Evolutionary conservation across 495 filamentous ascomycete species (phyloP), one percentile per base, ranked within the genome.

Genomic region (Aspergillus homomorphus): DNA sequence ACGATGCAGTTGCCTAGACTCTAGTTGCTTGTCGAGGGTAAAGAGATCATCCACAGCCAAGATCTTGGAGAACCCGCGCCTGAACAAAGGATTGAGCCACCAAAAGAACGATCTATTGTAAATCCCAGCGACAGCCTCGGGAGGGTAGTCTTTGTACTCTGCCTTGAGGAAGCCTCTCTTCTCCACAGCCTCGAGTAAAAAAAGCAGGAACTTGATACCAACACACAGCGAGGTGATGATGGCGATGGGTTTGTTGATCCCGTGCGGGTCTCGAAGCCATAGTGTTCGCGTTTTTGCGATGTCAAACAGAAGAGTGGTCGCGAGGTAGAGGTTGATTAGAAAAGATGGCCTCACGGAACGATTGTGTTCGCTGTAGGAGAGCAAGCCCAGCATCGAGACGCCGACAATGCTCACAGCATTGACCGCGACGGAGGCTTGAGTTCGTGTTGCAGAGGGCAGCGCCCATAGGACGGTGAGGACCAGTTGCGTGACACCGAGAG

Each of bases 251-350:
- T 59, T 63, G 54, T 71, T 75, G 69, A 54, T 64, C 41, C 18
- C 19, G 20, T 67, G 71, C 49, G 56, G 41, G 1, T 70, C 73
- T n/a, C 75, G 69, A 6, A 88, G 72, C 78, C 81, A 89, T 19
- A 85, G 66, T 0, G 84, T 89, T 43, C 87, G 70, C 12, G 73
- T 67, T 45, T 76, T 79, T 0, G 80, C 77, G 30, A 75, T 66
- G 63, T 88, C 85, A 19, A 89, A 79, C 10, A 88, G 65, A n/a
- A 84, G 50, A 0, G 82, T 82, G 58, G 84, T 60, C 45, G 85
- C 73, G 0, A 91, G 73, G 64, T 87, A 91, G 8, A 75, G 56
- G 52, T 82, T 80, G 38, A 90, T 69, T 10, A 89, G 58, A 30
- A 80, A 70, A 0, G 88, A 89, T 0, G 87, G 85, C 46, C 78